Percentiles rank a stretch among this genome's conserved stretches.
Evolutionary conservation across 2,329 filamentous ascomycete species (phyloP).

Genomic region (Aschersonia sp.): DNA sequence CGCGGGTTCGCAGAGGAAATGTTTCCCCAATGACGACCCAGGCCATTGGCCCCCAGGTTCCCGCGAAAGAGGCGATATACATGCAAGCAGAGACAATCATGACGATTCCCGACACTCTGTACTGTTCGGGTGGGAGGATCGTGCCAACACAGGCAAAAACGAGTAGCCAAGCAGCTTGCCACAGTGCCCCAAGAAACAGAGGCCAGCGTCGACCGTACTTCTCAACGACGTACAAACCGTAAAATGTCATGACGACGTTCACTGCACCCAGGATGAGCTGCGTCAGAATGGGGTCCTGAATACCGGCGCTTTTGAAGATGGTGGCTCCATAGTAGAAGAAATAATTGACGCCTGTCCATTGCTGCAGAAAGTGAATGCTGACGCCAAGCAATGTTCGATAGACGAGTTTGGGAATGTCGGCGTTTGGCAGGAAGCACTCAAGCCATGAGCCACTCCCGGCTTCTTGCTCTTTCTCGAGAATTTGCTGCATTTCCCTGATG

Average conservation of each 20-base stretch:
- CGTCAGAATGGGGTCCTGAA: slow-evolving; percentile 50
- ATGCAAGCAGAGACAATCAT: slow-evolving; percentile 63
- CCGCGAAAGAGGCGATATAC: slow-evolving; percentile 59
- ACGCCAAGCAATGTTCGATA: slow-evolving; percentile 54
- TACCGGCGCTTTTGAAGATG: slow-evolving; percentile 52
- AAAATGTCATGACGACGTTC: slow-evolving; percentile 54
- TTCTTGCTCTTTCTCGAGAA: slow-evolving; percentile 27
- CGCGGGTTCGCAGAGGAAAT: slow-evolving; percentile 42
- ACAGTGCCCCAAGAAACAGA: slow-evolving; percentile 49
- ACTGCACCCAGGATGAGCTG: slow-evolving; percentile 55
- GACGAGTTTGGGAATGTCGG: slow-evolving; percentile 37
- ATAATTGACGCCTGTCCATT: slow-evolving; percentile 48
- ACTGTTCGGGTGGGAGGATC: slow-evolving; percentile 24
- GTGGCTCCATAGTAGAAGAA: slow-evolving; percentile 54
- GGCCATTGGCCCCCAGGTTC: slow-evolving; percentile 55
- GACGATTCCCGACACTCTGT: slow-evolving; percentile 39
- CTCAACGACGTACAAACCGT: slow-evolving; percentile 55
- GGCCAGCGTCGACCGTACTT: slow-evolving; percentile 54
- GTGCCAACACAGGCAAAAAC: slow-evolving; percentile 48
- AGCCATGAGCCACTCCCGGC: slow-evolving; percentile 35
- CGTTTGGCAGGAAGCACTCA: slow-evolving; percentile 46
- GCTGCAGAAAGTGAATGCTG: slow-evolving; percentile 50
- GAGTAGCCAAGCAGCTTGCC: slow-evolving; percentile 52
- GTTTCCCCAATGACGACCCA: slow-evolving; percentile 57
- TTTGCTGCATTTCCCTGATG: slow-evolving; percentile 33